Evolutionary conservation across 495 filamentous ascomycete genomes (phyloP), one percentile per base, ranked within the genome.

Genomic region (Aspergillus sparsus): DNA sequence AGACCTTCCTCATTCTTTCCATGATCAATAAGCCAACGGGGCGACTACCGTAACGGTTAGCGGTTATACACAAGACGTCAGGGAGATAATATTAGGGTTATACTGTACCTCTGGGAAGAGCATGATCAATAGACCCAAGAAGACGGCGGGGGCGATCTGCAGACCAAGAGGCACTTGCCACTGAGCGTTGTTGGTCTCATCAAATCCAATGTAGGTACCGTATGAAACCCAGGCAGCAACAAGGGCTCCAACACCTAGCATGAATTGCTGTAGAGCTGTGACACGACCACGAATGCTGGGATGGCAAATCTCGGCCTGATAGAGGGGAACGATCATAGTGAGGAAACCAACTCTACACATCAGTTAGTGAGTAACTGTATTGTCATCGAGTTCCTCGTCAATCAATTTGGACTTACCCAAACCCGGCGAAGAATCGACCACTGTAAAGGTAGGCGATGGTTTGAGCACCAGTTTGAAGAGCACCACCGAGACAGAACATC

Each of bases 21-120:
- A 49, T 79, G 69, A 50, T 78, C 75, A 21, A 85, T 78, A 13
- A 85, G 73, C 83, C 83, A 87, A 58, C 83, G 80, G 21, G 84
- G 83, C 6, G 80, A 83, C 73, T 77, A 41, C 36, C 39, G 46
- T 5, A 34, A 5, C 10, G 10, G 31, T 66, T 50, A 67, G 59
- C 11, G 10, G 62, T 9, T 54, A 31, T 15, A n/a, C n/a, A n/a
- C 21, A 27, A 9, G 27, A 32, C 13, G 11, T 21, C n/a, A 41
- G 37, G 18, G 1, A 9, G n/a, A 7, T 21, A 21, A 6, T 2
- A 10, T 5, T 8, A 10, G 18, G 27, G 31, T 31, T 6, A n/a
- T 31, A 13, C 27, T 64, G 52, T 58, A 75, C 74, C 73, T 85
- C 83, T 4, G 83, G 84, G 63, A 80, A 77, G 31, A 79, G 63